Conservation (phyloP, 1,139 yeast genomes). For the Blastobotrys arbuscula region DNA sequence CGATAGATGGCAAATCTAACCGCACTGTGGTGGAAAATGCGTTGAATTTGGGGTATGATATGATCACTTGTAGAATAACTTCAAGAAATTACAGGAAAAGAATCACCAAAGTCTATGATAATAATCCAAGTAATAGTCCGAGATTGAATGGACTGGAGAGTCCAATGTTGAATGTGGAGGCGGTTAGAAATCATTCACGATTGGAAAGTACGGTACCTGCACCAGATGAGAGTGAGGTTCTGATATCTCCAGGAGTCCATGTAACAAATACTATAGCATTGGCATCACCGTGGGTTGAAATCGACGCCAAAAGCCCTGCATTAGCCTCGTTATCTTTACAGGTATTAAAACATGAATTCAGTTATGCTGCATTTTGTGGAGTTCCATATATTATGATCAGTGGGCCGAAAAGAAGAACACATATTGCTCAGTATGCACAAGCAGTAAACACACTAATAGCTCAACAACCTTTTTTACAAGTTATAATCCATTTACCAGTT, state of each 20-base stretch:
- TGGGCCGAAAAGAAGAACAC: constrained; percentile 54
- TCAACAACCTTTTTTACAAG: constrained; percentile 30
- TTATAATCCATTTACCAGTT: constrained; percentile 40
- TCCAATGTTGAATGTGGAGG: constrained; percentile 8
- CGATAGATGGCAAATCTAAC: constrained; percentile 30
- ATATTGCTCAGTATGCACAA: constrained; percentile 46
- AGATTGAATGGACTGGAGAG: constrained; percentile 3
- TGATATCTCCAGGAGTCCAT: constrained; percentile 36
- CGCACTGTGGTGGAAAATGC: constrained; percentile 31
- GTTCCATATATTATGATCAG: constrained; percentile 47
- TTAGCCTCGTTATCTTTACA: constrained; percentile 49
- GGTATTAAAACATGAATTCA: constrained; percentile 50
- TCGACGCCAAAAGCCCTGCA: constrained; percentile 46
- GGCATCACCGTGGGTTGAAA: constrained; percentile 59
- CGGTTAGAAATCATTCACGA: not conserved
- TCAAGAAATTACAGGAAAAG: constrained; percentile 30
- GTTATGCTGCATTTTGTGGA: constrained; percentile 56
- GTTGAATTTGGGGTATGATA: constrained; percentile 33
- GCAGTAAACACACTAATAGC: constrained; percentile 33
- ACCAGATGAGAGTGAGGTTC: constrained; percentile 29
- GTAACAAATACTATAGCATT: constrained; percentile 44
- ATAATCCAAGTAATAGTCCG: not conserved
- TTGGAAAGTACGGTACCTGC: constrained; percentile 15
- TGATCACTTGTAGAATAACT: constrained; percentile 35
- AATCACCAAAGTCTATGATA: constrained; percentile 26